Conservation (phyloP, 1,284 basidiomycete genomes). For the Malassezia furfur region DNA sequence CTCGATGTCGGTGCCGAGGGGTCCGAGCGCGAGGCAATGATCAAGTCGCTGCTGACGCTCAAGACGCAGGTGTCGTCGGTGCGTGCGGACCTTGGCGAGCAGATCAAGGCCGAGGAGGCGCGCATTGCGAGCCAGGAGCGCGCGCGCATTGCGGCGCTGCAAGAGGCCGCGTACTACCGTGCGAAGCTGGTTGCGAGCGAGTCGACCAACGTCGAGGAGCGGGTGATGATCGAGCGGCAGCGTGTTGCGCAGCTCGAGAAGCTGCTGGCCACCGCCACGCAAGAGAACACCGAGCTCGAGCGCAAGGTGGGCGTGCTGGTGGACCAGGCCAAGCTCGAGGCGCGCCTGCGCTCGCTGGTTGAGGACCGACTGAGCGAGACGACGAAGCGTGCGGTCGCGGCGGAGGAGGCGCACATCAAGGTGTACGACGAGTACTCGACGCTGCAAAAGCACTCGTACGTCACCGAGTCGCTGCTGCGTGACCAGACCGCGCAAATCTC, state of each 20-base stretch:
- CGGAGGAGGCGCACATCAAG: constrained; percentile 70
- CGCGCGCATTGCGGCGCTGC: constrained; percentile 66
- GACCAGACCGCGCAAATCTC: constrained; percentile 71
- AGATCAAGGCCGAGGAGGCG: constrained; percentile 67
- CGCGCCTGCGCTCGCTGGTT: constrained; percentile 58
- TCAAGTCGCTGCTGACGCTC: constrained; percentile 68
- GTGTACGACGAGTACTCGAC: constrained; percentile 62
- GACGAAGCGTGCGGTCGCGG: constrained; percentile 65
- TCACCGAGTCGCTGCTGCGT: constrained; percentile 62
- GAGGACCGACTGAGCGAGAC: constrained; percentile 73
- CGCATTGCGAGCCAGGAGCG: constrained; percentile 72
- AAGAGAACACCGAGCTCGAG: constrained; percentile 64
- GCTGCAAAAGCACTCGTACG: constrained; percentile 60
- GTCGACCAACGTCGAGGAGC: constrained; percentile 57
- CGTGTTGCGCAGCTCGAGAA: constrained; percentile 71
- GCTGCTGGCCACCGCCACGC: constrained; percentile 63
- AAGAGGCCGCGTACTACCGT: constrained; percentile 93
- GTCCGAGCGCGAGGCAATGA: constrained; percentile 53
- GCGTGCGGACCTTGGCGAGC: constrained; percentile 65
- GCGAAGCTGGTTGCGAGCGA: constrained; percentile 84
- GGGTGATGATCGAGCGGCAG: constrained; percentile 64
- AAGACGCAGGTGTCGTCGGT: constrained; percentile 81
- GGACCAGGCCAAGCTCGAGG: constrained; percentile 56
- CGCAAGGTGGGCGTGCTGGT: constrained; percentile 55
- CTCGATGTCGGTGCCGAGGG: constrained; percentile 49